Evolutionary conservation across 2,329 filamentous ascomycete species (phyloP).

Genomic region (Neodidymelliopsis sp.): DNA sequence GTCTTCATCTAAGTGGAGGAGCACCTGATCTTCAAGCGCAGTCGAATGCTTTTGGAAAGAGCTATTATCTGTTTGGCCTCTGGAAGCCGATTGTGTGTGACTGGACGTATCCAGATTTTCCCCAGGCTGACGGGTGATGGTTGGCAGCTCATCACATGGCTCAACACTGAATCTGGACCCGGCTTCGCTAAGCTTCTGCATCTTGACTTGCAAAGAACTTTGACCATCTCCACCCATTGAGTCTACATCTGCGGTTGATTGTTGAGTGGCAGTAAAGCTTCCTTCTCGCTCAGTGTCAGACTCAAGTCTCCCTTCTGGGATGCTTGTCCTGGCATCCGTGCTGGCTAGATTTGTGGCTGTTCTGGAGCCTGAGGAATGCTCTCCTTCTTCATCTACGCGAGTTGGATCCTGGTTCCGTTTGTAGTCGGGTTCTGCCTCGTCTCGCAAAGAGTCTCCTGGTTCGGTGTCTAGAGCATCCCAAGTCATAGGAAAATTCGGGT

Average conservation of each 20-base stretch:
- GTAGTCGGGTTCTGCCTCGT: too few species aligned
- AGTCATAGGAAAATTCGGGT: neutral
- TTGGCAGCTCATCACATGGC: conserved; percentile 2
- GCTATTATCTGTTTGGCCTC: neutral
- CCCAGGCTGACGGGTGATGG: neutral
- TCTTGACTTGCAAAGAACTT: conserved; percentile 18
- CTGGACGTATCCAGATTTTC: neutral
- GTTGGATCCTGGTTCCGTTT: too few species aligned
- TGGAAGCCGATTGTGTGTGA: neutral
- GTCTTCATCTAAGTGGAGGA: conserved; percentile 22
- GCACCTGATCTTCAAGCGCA: conserved; percentile 15
- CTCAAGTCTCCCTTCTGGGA: too few species aligned
- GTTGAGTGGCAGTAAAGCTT: neutral
- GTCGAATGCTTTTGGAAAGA: neutral
- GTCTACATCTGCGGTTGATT: neutral
- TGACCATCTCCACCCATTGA: neutral
- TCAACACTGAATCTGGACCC: conserved; percentile 4
- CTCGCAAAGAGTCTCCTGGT: too few species aligned
- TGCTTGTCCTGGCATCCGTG: too few species aligned
- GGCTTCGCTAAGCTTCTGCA: conserved; percentile 18
- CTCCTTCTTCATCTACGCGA: too few species aligned
- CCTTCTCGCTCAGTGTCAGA: neutral
- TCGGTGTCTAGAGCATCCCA: neutral
- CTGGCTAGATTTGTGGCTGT: too few species aligned
- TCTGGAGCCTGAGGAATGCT: too few species aligned